These are phyloP conservation scores for Chenopodium berlandieri DNA, from an alignment of 148 eudicot species.

Conservation along the genomic window DNA sequence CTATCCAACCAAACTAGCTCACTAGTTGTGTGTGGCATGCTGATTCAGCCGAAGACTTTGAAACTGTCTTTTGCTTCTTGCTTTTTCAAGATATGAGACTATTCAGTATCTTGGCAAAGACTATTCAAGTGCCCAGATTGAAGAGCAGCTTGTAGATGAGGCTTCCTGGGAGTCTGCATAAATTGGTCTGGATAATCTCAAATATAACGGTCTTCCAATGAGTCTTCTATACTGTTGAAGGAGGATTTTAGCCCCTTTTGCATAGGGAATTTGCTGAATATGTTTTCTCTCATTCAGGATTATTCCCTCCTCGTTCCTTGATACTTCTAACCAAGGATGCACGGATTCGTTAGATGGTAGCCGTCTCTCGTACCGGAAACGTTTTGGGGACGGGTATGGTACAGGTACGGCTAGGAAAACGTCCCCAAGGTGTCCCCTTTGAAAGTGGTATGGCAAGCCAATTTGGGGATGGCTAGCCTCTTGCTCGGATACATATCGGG, in stretches of 20 bases:
- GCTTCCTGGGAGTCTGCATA: not conserved
- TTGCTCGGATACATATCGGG: no score
- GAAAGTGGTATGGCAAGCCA: no score
- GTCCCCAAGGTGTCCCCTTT: no score
- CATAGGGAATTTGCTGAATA: not conserved
- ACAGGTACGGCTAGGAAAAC: no score
- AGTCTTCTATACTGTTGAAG: not conserved
- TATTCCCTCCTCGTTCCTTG: not conserved
- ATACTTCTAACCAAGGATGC: not conserved
- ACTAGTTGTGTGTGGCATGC: not conserved
- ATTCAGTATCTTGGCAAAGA: not conserved
- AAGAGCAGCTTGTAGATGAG: not conserved
- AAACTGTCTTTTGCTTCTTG: not conserved
- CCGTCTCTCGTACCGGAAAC: no score
- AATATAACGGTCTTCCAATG: not conserved
- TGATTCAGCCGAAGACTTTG: not conserved
- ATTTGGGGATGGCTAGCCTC: no score
- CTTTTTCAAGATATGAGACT: slow-evolving; percentile 4
- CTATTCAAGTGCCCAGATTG: not conserved
- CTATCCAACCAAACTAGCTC: not conserved
- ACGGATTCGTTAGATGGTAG: no score
- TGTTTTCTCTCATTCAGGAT: not conserved
- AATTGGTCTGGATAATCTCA: not conserved
- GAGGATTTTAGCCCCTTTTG: not conserved
- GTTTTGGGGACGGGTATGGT: no score